Conservation (phyloP, 225 moss, liverwort and hornwort species). For the Polytrichum commune region DNA sequence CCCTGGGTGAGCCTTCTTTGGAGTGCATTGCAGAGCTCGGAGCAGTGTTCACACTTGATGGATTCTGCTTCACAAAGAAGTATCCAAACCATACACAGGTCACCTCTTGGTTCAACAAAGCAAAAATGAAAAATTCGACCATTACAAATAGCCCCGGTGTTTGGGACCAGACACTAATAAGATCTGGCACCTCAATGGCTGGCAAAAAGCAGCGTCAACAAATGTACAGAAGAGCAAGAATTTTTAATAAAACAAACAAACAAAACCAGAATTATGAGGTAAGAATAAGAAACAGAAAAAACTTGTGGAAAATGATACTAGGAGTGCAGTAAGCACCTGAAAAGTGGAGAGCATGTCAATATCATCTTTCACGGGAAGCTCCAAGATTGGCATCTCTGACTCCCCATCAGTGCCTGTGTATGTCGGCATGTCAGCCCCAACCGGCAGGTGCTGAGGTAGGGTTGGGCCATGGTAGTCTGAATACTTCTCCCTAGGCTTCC, state of each 20-base stretch:
- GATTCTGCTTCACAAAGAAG: slow-evolving; percentile 18
- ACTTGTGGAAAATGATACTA: not conserved
- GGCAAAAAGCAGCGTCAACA: no score
- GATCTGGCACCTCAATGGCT: no score
- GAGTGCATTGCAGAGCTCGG: slow-evolving; percentile 62
- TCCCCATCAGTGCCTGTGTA: slow-evolving; percentile 69
- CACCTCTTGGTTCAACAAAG: no score
- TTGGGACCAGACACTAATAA: no score
- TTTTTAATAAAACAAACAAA: no score
- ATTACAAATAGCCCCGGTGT: no score
- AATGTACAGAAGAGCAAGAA: no score
- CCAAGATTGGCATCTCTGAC: slow-evolving; percentile 70
- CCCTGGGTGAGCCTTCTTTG: slow-evolving; percentile 59
- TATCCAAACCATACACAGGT: no score
- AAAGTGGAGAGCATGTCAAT: slow-evolving; percentile 48
- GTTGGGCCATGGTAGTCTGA: slow-evolving; percentile 58
- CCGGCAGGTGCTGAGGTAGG: slow-evolving; percentile 68
- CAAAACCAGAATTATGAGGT: no score
- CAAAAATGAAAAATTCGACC: no score
- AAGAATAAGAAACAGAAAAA: no score
- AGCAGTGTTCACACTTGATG: slow-evolving; percentile 47
- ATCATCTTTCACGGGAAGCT: slow-evolving; percentile 70
- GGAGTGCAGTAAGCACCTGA: slow-evolving; percentile 23
- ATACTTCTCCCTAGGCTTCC: slow-evolving; percentile 67
- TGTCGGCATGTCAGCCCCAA: slow-evolving; percentile 73